Evolutionary conservation across 768 basidiomycete genomes (phyloP).

Genomic region (Scleroderma citrinum): DNA sequence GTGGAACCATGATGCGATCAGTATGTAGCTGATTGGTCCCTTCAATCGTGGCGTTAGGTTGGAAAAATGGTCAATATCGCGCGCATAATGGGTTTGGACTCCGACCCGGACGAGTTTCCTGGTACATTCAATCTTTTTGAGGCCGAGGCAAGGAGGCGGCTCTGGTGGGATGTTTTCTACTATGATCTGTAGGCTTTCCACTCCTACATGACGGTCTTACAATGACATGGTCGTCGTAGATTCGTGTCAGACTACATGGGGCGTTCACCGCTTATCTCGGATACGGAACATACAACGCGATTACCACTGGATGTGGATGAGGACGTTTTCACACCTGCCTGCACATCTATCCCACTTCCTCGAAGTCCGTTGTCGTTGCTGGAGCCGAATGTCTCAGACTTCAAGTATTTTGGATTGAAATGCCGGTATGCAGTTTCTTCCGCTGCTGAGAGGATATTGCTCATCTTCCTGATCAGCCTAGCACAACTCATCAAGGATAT

Average conservation of each 20-base stretch:
- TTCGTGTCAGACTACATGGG: constrained; percentile 66
- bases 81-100: constrained; percentile 54
- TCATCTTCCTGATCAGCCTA: constrained; percentile 35
- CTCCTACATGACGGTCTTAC: neutral
- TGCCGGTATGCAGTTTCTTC: constrained; percentile 42
- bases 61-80: constrained; percentile 68
- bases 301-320: constrained; percentile 56
- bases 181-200: constrained; percentile 63
- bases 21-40: constrained; percentile 17
- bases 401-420: constrained; percentile 49
- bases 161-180: constrained; percentile 80
- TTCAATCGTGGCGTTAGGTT: constrained; percentile 33
- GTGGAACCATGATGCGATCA: constrained; percentile 17
- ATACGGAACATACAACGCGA: constrained; percentile 48
- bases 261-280: constrained; percentile 53
- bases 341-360: constrained; percentile 39
- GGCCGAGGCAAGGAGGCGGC: constrained; percentile 45
- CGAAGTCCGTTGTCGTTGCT: constrained; percentile 18
- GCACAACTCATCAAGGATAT: constrained; percentile 59
- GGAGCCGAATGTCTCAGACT: constrained; percentile 30
- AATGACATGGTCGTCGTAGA: constrained; percentile 31
- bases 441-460: neutral
- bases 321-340: constrained; percentile 42
- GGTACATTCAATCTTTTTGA: constrained; percentile 45
- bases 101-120: constrained; percentile 51